These are phyloP conservation scores for Micromonas pusilla DNA, from an alignment of 139 green algal species.

Conservation along the genomic window DNA sequence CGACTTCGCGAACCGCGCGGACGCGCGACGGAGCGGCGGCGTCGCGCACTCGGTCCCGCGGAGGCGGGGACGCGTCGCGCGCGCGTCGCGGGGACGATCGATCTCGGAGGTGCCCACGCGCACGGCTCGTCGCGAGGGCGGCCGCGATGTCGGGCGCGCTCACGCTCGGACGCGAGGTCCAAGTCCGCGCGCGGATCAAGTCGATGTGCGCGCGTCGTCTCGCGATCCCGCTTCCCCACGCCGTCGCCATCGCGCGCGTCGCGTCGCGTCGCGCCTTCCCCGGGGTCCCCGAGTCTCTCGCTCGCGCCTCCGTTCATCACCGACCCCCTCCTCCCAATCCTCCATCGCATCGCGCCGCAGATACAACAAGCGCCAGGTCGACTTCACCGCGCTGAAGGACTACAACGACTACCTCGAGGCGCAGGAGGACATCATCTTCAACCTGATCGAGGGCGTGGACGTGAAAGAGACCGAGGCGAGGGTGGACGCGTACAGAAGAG, in stretches of 20 bases:
- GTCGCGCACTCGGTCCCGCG: too few relatives aligned
- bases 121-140: too few relatives aligned
- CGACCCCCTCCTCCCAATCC: too few relatives aligned
- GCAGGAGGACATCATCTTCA: constrained; percentile 19
- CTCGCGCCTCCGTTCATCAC: not conserved
- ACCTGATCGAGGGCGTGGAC: constrained; percentile 13
- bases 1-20: too few relatives aligned
- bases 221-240: not conserved
- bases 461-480: constrained; percentile 7
- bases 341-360: not conserved
- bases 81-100: too few relatives aligned
- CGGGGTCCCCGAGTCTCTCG: too few relatives aligned
- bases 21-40: too few relatives aligned
- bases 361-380: not conserved
- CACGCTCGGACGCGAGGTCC: not conserved
- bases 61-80: too few relatives aligned
- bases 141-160: too few relatives aligned
- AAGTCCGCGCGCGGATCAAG: not conserved
- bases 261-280: too few relatives aligned
- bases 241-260: too few relatives aligned
- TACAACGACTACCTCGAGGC: constrained; percentile 26
- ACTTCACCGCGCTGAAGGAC: not conserved
- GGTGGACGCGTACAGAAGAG: not conserved
- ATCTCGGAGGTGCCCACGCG: too few relatives aligned
- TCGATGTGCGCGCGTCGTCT: not conserved